Evolutionary conservation across 148 eudicot species (phyloP).

Genomic region (Persicaria maculosa): DNA sequence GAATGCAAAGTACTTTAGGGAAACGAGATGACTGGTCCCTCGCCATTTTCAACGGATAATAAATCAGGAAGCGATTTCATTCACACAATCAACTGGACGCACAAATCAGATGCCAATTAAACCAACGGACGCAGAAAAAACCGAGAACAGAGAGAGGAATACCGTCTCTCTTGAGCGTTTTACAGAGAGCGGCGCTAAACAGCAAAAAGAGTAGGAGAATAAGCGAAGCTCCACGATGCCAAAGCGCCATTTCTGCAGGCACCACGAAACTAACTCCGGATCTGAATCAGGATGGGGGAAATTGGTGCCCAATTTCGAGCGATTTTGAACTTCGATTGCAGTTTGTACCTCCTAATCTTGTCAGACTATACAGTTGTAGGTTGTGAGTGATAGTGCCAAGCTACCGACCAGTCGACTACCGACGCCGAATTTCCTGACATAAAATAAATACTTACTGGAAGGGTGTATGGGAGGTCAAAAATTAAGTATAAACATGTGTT

Average conservation of each 20-base stretch:
- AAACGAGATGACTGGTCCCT: neutral
- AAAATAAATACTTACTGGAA: too few species aligned
- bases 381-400: too few species aligned
- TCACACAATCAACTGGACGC: neutral
- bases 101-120: neutral
- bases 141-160: slow-evolving; percentile 6
- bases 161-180: slow-evolving; percentile 67
- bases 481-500: too few species aligned
- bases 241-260: slow-evolving; percentile 24
- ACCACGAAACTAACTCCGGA: slow-evolving; percentile 1
- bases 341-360: neutral
- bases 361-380: too few species aligned
- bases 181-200: slow-evolving; percentile 29
- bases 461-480: too few species aligned
- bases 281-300: neutral
- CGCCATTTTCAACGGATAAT: neutral
- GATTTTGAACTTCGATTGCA: neutral
- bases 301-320: neutral
- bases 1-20: neutral
- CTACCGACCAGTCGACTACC: too few species aligned
- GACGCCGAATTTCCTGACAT: too few species aligned
- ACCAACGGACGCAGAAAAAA: neutral
- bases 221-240: slow-evolving; percentile 16
- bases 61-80: neutral
- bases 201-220: slow-evolving; percentile 26